Conservation (phyloP, 108 stramenopile species). For the Skeletonema tropicum region DNA sequence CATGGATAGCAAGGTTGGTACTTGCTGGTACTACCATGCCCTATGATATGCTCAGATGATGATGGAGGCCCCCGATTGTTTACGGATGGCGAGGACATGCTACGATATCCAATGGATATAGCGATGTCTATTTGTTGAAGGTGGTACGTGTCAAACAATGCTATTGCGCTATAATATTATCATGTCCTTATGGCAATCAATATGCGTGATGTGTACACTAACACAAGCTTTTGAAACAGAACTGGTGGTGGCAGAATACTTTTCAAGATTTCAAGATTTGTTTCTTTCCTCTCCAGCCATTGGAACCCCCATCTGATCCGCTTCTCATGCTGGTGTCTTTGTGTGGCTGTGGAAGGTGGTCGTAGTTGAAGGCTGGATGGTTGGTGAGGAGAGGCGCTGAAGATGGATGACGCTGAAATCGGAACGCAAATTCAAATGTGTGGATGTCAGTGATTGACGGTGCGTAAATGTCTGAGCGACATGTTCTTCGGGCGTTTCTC, state of each 20-base stretch:
- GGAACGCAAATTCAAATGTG: background rate
- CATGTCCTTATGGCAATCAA: background rate
- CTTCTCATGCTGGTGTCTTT: background rate
- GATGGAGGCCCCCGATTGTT: slow-evolving; percentile 2
- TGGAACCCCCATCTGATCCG: background rate
- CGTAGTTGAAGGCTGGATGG: background rate
- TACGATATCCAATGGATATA: background rate
- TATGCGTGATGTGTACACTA: background rate
- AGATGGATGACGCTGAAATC: background rate
- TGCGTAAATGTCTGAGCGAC: too few relatives aligned
- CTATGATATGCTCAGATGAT: slow-evolving; percentile 2
- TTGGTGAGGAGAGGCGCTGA: background rate
- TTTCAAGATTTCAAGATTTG: too few relatives aligned
- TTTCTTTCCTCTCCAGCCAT: background rate
- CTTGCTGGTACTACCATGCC: background rate
- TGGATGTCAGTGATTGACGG: background rate
- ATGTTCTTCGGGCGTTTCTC: too few relatives aligned
- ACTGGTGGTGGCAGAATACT: background rate
- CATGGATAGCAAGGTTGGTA: slow-evolving; percentile 1
- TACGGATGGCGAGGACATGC: slow-evolving; percentile 4
- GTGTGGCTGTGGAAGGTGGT: background rate
- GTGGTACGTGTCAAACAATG: background rate
- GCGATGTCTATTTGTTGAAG: background rate
- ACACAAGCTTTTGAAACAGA: background rate
- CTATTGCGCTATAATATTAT: background rate